Evolutionary conservation across 495 filamentous ascomycete species (phyloP).

Genomic region (Aspergillus wentii): DNA sequence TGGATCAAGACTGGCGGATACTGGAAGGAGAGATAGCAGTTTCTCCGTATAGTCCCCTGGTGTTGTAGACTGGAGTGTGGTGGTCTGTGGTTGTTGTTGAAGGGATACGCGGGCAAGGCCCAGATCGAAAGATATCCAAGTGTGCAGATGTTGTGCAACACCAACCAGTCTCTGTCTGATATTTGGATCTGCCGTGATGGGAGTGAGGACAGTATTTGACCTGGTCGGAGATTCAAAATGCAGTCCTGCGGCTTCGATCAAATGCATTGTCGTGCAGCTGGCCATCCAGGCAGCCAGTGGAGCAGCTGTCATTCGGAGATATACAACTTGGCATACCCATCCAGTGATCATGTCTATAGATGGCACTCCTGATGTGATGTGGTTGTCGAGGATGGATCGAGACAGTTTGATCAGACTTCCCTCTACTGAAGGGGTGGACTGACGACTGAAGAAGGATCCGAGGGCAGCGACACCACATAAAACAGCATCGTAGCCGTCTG

Average conservation of each 20-base stretch:
- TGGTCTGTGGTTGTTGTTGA: conserved; percentile 19
- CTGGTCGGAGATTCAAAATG: conserved; percentile 24
- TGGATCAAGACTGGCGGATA: conserved; percentile 32
- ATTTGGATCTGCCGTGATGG: conserved; percentile 16
- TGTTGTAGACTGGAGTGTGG: conserved; percentile 11
- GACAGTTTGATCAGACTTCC: conserved; percentile 31
- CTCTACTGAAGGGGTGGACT: conserved; percentile 24
- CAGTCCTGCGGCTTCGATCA: conserved; percentile 45
- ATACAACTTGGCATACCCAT: conserved; percentile 41
- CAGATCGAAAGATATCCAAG: conserved; percentile 46
- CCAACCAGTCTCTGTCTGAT: conserved; percentile 32
- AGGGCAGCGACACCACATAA: conserved; percentile 39
- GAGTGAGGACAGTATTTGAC: neutral
- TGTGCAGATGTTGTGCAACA: conserved; percentile 40
- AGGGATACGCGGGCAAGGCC: conserved; percentile 41
- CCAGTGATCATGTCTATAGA: conserved; percentile 31
- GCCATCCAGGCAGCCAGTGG: conserved; percentile 47
- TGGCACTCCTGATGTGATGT: conserved; percentile 14
- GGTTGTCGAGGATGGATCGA: conserved; percentile 27
- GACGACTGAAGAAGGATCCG: conserved; percentile 35
- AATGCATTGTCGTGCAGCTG: conserved; percentile 45
- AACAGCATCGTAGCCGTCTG: conserved; percentile 31
- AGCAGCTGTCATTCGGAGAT: conserved; percentile 41
- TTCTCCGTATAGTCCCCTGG: conserved; percentile 30
- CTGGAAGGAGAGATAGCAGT: conserved; percentile 30